Evolutionary conservation across 1,139 yeast species (phyloP), one percentile per base, ranked within the genome.

Genomic region (Suhomyces terraborum): DNA sequence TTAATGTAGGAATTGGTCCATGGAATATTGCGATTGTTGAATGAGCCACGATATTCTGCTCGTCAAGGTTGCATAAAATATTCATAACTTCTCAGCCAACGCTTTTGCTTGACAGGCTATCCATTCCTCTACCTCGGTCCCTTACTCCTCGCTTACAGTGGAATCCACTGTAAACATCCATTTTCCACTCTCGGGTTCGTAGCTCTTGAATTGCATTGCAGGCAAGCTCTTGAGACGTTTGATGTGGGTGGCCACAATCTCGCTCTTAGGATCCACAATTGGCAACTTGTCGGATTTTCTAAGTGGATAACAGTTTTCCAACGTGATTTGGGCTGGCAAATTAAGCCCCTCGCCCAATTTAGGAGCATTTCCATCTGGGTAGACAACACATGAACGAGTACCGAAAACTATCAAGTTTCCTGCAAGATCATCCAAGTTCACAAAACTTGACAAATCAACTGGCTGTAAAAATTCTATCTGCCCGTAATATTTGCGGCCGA

Each of bases 401-500:
- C 75, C 77, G 54, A 94, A 82, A 1, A 73, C 66, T 32, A 88
- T 75, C 29, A 87, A 60, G 17, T 76, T 76, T 14, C 93, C 93
- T 24, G 84, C 74, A 32, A 93, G 76, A 38, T 80, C 75, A 22
- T 80, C 72, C 50, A 85, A 61, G 49, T 75, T 67, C 41, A 81
- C 74, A 50, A 84, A 72, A 8, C 80, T 67, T 0, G 95, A 78
- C 48, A 93, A 72, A 62, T 93, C 98, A 32, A 93, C 95, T 0
- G 97, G 95, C 39, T 75, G 71, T 39, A 81, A 61, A 58, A 89
- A 94, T 56, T 83, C 84, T 39, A 93, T 77, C 42, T 75, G 70
- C 36, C 98, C 99, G 56, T 70, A 81, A 35, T 86, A 85, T 48
- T 77, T 76, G 49, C 95, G 82, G 3, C 98, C 98, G 44, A 94